phyloP scores from a whole-genome alignment of 192 early-diverging fungal species.

The Backusella mclennaniae region DNA sequence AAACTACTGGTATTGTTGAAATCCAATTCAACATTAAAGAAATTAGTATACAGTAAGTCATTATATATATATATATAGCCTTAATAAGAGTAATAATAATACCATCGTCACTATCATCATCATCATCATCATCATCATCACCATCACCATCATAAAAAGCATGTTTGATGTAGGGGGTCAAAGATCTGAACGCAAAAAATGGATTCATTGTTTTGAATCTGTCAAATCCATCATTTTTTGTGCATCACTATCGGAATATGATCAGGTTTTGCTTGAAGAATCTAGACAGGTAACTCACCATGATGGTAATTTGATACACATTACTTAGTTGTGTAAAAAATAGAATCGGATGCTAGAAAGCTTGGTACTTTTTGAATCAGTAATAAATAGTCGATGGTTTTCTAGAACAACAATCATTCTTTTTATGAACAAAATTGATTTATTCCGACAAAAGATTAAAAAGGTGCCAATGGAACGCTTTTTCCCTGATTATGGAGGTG shows the following conservation, averaged over 20 bases:
- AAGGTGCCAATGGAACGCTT: slow-evolving; percentile 69
- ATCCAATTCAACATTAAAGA: slow-evolving; percentile 91
- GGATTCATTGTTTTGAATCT: slow-evolving; percentile 75
- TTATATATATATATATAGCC: slow-evolving; percentile 29
- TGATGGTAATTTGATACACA: background rate
- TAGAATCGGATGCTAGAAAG: slow-evolving; percentile 86
- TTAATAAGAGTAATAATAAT: background rate
- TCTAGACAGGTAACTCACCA: slow-evolving; percentile 39
- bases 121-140: too few relatives aligned
- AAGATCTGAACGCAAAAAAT: slow-evolving; percentile 68
- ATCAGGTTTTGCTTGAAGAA: slow-evolving; percentile 82
- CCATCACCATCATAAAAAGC: slow-evolving; percentile 18
- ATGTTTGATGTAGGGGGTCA: slow-evolving; percentile 82
- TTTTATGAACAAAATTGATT: slow-evolving; percentile 84
- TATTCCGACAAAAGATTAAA: slow-evolving; percentile 75
- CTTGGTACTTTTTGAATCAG: slow-evolving; percentile 80
- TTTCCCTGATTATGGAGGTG: slow-evolving; percentile 79
- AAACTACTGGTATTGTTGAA: slow-evolving; percentile 97
- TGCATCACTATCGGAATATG: slow-evolving; percentile 83
- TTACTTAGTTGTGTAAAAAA: slow-evolving; percentile 16
- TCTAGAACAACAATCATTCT: slow-evolving; percentile 79
- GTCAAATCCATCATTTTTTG: slow-evolving; percentile 86
- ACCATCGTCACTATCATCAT: background rate
- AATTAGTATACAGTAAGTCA: slow-evolving; percentile 80
- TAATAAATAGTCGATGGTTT: slow-evolving; percentile 86